Evolutionary conservation across 2,329 filamentous ascomycete species (phyloP), one percentile per base, ranked within the genome.

Genomic region (Aureobasidium sp.): DNA sequence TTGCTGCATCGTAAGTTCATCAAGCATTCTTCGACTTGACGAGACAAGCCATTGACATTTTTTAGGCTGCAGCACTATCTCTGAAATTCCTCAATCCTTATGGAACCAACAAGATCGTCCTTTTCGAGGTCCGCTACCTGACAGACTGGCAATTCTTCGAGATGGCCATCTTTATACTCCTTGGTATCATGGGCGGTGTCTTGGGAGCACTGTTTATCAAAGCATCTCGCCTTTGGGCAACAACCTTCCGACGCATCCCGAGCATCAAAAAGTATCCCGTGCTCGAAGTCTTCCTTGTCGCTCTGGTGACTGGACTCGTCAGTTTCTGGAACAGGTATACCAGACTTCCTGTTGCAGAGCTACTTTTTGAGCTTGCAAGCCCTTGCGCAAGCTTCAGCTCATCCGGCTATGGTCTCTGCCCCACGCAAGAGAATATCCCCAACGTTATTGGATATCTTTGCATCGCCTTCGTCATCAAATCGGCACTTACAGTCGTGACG

Each of bases 21-120:
- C 24, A 8, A 11, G 10, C 16, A 3, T 17, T 25, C 16, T 22
- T 32, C 32, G 32, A 32, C 37, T 29, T 3, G 3, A 4, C 7
- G 44, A 22, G 2, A 22, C 7, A 25, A 10, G 19, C 17, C 32
- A 45, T 22, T 14, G 6, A 25, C 12, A 12, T 4, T 6, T 24
- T 55, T 17, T 50, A 72, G 68, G 78, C 75, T 27, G 90, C 93
- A 1, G 90, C 93, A 0, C 71, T 98, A 29, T 91, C 90, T 1
- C 75, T 98, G 61, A 96, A 96, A 64, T 96, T 96, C 60, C 75
- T 97, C 32, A 94, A 98, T 62, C 93, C 93, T 0, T 98, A 97
- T 62, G 91, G 91, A 25, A 97, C 90, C 0, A 84, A 87, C 66
- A 97, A 98, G 71, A 95, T 98, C 58, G 93, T 98, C 61, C 79